These are phyloP conservation scores for Ilex paraguariensis DNA, from an alignment of 305 asterid genomes.

Conservation along the genomic window DNA sequence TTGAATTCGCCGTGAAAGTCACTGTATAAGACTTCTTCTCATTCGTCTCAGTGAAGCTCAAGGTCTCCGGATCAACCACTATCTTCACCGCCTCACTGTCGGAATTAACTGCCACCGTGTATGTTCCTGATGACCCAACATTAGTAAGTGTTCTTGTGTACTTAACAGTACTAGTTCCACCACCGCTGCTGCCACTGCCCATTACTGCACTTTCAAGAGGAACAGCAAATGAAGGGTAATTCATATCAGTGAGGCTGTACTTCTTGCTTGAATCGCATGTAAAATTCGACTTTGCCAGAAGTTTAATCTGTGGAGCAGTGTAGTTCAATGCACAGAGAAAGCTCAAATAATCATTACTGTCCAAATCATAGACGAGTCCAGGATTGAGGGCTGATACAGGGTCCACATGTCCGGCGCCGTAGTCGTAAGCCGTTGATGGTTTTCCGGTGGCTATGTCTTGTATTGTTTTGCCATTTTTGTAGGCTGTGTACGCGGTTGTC, in stretches of 20 bases:
- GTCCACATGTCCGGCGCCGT: conserved; percentile 88
- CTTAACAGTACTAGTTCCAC: conserved; percentile 39
- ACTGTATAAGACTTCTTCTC: conserved; percentile 73
- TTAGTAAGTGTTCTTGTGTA: conserved; percentile 72
- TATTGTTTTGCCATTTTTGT: conserved; percentile 48
- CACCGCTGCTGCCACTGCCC: conserved; percentile 12
- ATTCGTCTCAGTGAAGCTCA: conserved; percentile 40
- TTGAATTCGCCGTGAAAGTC: conserved; percentile 45
- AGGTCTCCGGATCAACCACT: conserved; percentile 43
- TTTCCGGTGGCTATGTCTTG: conserved; percentile 69
- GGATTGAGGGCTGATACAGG: conserved; percentile 80
- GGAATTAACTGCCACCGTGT: conserved; percentile 46
- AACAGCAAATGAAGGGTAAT: conserved; percentile 86
- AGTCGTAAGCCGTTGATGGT: conserved; percentile 72
- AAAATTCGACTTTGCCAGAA: conserved; percentile 60
- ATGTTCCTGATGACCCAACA: conserved; percentile 69
- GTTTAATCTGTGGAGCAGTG: conserved; percentile 49
- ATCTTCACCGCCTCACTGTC: conserved; percentile 40
- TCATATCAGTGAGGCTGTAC: conserved; percentile 63
- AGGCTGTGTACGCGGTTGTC: conserved; percentile 84
- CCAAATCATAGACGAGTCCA: conserved; percentile 73
- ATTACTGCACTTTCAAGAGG: conserved; percentile 24
- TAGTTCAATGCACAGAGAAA: conserved; percentile 78
- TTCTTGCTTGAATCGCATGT: conserved; percentile 47
- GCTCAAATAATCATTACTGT: conserved; percentile 40